Evolutionary conservation across 1,284 basidiomycete genomes (phyloP).

Genomic region (Pseudozyma sp.): DNA sequence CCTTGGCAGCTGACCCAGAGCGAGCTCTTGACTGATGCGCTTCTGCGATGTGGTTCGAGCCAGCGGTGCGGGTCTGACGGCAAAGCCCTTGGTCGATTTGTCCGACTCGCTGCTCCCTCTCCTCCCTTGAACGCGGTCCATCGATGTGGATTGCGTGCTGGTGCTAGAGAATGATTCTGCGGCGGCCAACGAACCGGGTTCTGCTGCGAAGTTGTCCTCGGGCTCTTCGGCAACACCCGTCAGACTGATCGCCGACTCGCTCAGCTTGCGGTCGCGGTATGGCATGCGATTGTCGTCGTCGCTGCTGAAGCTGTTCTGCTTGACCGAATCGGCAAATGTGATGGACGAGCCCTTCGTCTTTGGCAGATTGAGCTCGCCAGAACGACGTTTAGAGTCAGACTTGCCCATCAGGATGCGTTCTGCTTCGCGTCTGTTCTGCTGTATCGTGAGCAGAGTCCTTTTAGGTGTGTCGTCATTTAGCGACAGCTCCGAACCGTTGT

Average conservation of each 20-base stretch:
- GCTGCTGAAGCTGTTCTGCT: constrained; percentile 36
- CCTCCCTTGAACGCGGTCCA: constrained; percentile 19
- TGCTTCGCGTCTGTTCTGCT: constrained; percentile 46
- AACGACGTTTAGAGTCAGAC: constrained; percentile 33
- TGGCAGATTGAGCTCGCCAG: constrained; percentile 22
- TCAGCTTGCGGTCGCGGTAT: constrained; percentile 60
- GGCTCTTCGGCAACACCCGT: constrained; percentile 58
- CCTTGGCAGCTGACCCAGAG: constrained; percentile 46
- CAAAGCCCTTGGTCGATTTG: constrained; percentile 28
- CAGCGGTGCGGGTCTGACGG: constrained; percentile 28
- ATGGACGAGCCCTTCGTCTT: constrained; percentile 39
- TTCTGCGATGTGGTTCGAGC: constrained; percentile 52
- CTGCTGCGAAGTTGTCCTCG: constrained; percentile 31
- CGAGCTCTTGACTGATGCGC: constrained; percentile 60
- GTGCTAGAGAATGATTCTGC: constrained; percentile 23
- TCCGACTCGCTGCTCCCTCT: constrained; percentile 52
- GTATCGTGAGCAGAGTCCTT: constrained; percentile 24
- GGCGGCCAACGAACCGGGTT: constrained; percentile 11
- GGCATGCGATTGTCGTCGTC: constrained; percentile 53
- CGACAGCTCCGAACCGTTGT: constrained; percentile 31
- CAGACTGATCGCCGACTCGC: constrained; percentile 61
- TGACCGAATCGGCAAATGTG: constrained; percentile 56
- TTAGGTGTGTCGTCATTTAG: constrained; percentile 35
- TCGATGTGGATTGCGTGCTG: constrained; percentile 12
- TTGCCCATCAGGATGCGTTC: constrained; percentile 48